Conservation (phyloP, 306 rosid genomes). For the Inga oerstediana region DNA sequence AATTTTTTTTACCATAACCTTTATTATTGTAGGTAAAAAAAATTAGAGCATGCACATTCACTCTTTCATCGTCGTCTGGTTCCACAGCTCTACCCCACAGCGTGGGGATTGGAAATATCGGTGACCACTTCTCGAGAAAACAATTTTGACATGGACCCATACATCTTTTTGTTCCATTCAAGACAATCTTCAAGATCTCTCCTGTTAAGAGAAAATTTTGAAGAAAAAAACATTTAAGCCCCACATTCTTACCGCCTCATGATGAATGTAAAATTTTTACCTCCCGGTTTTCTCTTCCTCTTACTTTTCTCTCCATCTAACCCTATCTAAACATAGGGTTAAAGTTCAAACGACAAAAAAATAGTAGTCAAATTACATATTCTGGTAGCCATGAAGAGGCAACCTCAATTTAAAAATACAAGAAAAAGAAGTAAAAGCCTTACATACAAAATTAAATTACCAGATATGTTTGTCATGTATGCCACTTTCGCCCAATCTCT, state of each 20-base stretch:
- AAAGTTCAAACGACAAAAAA: background rate
- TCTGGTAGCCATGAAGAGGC: background rate
- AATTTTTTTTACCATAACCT: background rate
- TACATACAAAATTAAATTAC: slow-evolving; percentile 28
- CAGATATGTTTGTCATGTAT: slow-evolving; percentile 6
- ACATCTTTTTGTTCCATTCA: background rate
- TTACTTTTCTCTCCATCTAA: background rate
- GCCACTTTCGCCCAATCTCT: slow-evolving; percentile 25
- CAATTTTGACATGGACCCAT: background rate
- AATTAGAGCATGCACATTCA: background rate
- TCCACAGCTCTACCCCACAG: background rate
- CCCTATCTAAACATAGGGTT: background rate
- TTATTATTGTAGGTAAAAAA: background rate
- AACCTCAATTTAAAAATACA: background rate
- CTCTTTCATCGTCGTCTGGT: background rate
- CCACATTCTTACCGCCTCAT: background rate
- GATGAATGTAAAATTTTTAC: no score
- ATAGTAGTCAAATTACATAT: background rate
- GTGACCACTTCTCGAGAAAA: background rate
- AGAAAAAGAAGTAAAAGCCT: background rate
- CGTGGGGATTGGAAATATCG: background rate
- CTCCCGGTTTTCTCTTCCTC: no score
- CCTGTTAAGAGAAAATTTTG: background rate
- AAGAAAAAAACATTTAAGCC: background rate
- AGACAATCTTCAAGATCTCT: background rate